These are phyloP conservation scores for Cyberlindnera americana DNA, from an alignment of 805 yeast genomes.

Conservation along the genomic window DNA sequence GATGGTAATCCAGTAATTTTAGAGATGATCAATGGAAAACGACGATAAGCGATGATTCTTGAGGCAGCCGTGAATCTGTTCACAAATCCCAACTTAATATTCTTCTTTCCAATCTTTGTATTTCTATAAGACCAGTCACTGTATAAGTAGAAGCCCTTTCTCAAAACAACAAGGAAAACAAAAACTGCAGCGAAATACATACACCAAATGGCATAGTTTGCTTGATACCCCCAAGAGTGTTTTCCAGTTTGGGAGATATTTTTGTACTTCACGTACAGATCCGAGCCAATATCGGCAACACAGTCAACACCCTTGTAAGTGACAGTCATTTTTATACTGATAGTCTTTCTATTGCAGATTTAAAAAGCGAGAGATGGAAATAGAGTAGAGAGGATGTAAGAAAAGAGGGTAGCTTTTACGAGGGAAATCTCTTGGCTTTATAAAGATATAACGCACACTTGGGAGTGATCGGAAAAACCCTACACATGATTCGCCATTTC, in stretches of 20 bases:
- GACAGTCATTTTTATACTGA: constrained; percentile 3
- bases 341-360: too few species aligned
- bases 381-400: too few species aligned
- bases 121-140: constrained; percentile 21
- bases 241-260: constrained; percentile 17
- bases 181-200: constrained; percentile 19
- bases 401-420: too few species aligned
- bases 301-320: constrained; percentile 22
- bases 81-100: background rate
- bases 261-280: constrained; percentile 1
- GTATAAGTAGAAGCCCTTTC: constrained; percentile 12
- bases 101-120: constrained; percentile 6
- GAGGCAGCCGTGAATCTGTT: constrained; percentile 29
- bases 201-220: constrained; percentile 14
- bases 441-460: too few species aligned
- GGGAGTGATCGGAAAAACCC: too few species aligned
- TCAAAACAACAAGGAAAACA: constrained; percentile 5
- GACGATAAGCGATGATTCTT: constrained; percentile 32
- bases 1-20: constrained; percentile 36
- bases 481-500: too few species aligned
- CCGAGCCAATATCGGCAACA: constrained; percentile 10
- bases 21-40: constrained; percentile 31
- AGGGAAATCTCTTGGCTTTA: too few species aligned
- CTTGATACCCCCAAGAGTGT: constrained; percentile 18
- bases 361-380: too few species aligned